Evolutionary conservation across 2,329 filamentous ascomycete genomes (phyloP).

Genomic region (Cadophora sp.): DNA sequence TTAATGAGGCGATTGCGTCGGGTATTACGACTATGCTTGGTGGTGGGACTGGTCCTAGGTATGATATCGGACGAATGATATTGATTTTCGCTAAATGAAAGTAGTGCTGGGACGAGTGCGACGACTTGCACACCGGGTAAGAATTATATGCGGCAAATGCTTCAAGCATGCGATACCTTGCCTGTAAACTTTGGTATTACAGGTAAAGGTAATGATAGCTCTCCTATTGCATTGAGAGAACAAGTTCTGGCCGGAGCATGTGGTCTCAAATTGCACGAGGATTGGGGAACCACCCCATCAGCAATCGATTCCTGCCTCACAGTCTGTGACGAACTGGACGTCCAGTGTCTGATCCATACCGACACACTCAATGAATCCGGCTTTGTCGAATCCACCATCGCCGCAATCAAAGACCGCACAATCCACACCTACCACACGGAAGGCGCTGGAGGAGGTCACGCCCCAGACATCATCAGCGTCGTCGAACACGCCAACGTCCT

Average conservation of each 20-base stretch:
- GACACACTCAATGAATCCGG: conserved; percentile 96
- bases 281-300: conserved; percentile 91
- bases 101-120: conserved; percentile 82
- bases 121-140: conserved; percentile 92
- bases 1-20: conserved; percentile 79
- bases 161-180: conserved; percentile 81
- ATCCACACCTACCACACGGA: conserved; percentile 99
- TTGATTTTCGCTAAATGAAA: conserved; percentile 5
- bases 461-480: conserved; percentile 93
- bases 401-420: conserved; percentile 82
- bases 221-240: conserved; percentile 72
- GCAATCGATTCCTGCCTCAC: conserved; percentile 87
- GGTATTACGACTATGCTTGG: conserved; percentile 92
- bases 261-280: conserved; percentile 93
- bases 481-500: conserved; percentile 90
- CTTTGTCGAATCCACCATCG: conserved; percentile 92
- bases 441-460: conserved; percentile 92
- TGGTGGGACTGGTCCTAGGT: conserved; percentile 91
- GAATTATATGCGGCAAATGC: conserved; percentile 85
- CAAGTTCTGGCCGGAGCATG: conserved; percentile 85
- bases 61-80: conserved; percentile 20
- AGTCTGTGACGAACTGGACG: conserved; percentile 89
- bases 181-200: conserved; percentile 92
- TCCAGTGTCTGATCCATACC: conserved; percentile 94
- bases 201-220: conserved; percentile 90